Base-by-base conservation (phyloP, 2,329 filamentous ascomycete species). In the Trichoderma breve region DNA sequence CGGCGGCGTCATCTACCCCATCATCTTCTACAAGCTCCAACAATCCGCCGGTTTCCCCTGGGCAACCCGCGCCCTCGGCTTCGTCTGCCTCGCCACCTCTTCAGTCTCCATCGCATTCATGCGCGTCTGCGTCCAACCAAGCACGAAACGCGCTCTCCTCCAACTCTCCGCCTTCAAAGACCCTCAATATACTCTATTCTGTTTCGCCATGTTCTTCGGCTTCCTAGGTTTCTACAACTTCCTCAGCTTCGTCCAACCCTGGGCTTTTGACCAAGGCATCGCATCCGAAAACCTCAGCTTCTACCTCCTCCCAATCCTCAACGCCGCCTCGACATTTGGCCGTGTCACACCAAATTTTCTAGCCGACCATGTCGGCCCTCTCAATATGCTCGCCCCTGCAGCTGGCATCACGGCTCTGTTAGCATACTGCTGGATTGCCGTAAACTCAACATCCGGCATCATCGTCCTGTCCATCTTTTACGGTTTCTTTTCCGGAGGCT, bases 301-400 rank as follows among this genome's bases (percentile, higher is more conserved):
- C 74, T 84, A 85, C 74, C 75, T 84, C 6, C 79, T 83, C 1
- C 78, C 85, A 5, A 82, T 86, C 65, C 80, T 86, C 62, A 86
- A 86, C 74, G 85, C 82, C 3, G 81, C 83, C 0, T 84, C 83
- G 0, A 78, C 85, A 3, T 79, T 85, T 18, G 85, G 85, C 0
- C 82, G 86, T 9, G 76, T 86, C 1, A 74, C 84, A 1, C 85
- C 84, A 3, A 82, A 81, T 69, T 75, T 75, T 7, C 57, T 82
- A 0, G 78, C 79, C 1, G 82, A 83, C 75, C 43, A 47, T 18
- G 3, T 21, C 0, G 43, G 43, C 18, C 43, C 43, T 21, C 43
- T 47, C 18, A 47, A 47, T 21, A 47, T 21, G 43, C 18, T n/a
- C 8, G 43, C 43, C n/a, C 18, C 76, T 53, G 24, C 64, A 34